Conservation (phyloP, 495 filamentous ascomycete genomes). For the Barbatosphaeria neglecta region DNA sequence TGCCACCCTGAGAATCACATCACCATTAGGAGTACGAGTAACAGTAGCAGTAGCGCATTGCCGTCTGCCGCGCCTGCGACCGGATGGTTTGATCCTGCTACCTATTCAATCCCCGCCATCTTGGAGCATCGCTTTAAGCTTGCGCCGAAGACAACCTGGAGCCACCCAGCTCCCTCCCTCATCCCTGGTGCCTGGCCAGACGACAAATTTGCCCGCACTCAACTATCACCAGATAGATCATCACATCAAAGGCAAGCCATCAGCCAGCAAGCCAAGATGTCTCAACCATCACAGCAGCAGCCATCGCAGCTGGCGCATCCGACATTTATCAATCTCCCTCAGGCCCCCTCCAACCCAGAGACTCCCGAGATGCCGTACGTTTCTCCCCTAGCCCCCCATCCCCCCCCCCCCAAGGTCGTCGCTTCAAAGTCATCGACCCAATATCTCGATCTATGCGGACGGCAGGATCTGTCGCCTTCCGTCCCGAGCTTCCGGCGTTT, state of each 20-base stretch:
- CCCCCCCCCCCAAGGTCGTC: not conserved
- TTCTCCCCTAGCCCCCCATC: not conserved
- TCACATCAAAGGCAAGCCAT: not conserved
- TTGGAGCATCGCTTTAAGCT: too few species aligned
- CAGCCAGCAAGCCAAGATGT: constrained; percentile 16
- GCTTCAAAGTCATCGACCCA: too few species aligned
- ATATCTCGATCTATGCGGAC: not conserved
- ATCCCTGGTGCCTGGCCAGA: too few species aligned
- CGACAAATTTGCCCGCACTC: too few species aligned
- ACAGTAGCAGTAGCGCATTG: too few species aligned
- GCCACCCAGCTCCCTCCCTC: not conserved
- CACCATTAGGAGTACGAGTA: too few species aligned
- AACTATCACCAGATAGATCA: not conserved
- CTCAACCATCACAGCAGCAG: constrained; percentile 15
- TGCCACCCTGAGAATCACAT: too few species aligned
- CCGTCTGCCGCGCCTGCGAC: too few species aligned
- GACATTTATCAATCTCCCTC: constrained; percentile 77
- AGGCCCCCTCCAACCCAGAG: constrained; percentile 68
- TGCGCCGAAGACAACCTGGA: too few species aligned
- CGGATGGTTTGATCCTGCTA: not conserved
- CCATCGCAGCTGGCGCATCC: constrained; percentile 20
- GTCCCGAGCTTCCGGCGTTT: too few species aligned
- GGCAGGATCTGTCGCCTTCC: too few species aligned
- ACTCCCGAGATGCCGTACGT: constrained; percentile 91
- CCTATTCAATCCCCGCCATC: too few species aligned